Conservation (phyloP, 306 rosid genomes). For the Malus sylvestris region DNA sequence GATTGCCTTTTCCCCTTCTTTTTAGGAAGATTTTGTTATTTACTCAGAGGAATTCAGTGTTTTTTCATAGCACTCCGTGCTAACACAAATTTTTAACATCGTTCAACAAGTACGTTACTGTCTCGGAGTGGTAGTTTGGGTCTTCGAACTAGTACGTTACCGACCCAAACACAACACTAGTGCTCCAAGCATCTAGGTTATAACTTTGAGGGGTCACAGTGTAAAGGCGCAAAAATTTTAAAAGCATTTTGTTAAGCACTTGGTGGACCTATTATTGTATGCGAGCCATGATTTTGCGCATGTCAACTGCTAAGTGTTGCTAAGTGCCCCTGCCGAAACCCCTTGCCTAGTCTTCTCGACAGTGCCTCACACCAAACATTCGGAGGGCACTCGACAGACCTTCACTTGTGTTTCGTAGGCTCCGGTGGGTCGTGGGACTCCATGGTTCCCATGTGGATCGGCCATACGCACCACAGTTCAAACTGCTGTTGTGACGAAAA, state of each 20-base stretch:
- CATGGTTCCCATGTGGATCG: too few species aligned
- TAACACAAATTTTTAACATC: neutral
- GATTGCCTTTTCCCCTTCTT: neutral
- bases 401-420: neutral
- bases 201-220: too few species aligned
- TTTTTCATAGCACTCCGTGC: neutral
- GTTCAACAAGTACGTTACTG: neutral
- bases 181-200: too few species aligned
- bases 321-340: too few species aligned
- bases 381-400: too few species aligned
- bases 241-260: neutral
- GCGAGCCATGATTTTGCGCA: neutral
- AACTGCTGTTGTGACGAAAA: too few species aligned
- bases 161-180: neutral
- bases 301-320: neutral
- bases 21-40: neutral
- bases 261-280: neutral
- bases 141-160: neutral
- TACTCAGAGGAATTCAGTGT: neutral
- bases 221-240: neutral
- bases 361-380: too few species aligned
- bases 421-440: too few species aligned
- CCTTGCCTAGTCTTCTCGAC: too few species aligned
- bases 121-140: neutral
- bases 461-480: too few species aligned